A percentile compares a stretch with the other conserved stretches of the same genome.
phyloP scores from a whole-genome alignment of 2,329 filamentous ascomycete genomes.

The Cladorrhinum sp. region DNA sequence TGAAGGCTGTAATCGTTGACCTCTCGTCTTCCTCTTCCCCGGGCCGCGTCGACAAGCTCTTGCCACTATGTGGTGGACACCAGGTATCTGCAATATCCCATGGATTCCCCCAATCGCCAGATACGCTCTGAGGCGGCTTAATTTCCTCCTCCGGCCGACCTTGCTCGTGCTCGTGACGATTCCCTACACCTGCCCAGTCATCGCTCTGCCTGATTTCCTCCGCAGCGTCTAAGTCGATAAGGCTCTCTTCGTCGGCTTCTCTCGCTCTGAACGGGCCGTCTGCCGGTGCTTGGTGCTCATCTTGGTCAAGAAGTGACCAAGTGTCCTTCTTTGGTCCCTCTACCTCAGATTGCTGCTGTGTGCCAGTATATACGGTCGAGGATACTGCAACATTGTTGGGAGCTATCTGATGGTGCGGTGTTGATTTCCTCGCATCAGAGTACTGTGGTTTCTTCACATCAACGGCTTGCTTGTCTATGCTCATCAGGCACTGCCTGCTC shows the following conservation, averaged over 20 bases:
- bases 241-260: not conserved
- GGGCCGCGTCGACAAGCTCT: not conserved
- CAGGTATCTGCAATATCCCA: conserved; percentile 6
- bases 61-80: not conserved
- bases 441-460: not conserved
- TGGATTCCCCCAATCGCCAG: conserved; percentile 1
- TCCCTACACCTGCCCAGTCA: not conserved
- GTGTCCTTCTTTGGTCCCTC: not conserved
- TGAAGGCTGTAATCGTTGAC: conserved; percentile 4
- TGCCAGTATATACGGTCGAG: not conserved
- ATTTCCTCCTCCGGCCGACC: not conserved
- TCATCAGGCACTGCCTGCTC: not conserved
- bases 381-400: not conserved
- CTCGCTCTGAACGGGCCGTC: not conserved
- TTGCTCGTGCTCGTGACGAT: not conserved
- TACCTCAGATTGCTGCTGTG: not conserved
- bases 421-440: not conserved
- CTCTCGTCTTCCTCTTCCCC: conserved; percentile 4
- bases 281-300: not conserved
- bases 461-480: not conserved
- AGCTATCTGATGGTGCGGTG: not conserved
- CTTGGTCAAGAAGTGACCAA: not conserved
- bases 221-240: not conserved
- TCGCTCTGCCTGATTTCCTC: not conserved
- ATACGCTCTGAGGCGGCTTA: conserved; percentile 5